Conservation (phyloP, 2,329 filamentous ascomycete genomes). For the Microdochium nivale region DNA sequence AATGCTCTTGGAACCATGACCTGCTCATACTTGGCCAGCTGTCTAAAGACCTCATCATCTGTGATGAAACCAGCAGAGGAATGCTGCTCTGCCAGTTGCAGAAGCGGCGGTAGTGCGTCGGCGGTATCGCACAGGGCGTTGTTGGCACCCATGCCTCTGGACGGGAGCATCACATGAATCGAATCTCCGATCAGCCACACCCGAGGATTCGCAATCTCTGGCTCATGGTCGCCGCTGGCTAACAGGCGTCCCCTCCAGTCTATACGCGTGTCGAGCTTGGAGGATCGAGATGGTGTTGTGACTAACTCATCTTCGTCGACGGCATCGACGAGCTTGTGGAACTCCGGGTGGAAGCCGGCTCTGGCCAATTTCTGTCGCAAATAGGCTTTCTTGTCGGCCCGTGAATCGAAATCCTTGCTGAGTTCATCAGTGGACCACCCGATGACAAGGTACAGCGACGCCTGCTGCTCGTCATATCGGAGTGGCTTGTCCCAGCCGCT, state of each 20-base stretch:
- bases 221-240: not conserved
- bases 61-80: not conserved
- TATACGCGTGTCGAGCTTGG: constrained; percentile 1
- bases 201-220: constrained; percentile 3
- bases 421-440: not conserved
- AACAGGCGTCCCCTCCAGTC: constrained; percentile 1
- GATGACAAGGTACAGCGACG: constrained; percentile 4
- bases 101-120: constrained; percentile 4
- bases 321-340: not conserved
- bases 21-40: constrained; percentile 1
- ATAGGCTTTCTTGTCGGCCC: not conserved
- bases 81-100: constrained; percentile 1
- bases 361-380: not conserved
- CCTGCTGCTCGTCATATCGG: constrained; percentile 5
- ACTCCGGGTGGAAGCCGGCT: not conserved
- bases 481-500: not conserved
- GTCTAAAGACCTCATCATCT: not conserved
- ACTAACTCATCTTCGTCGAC: not conserved
- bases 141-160: constrained; percentile 12
- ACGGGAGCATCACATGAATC: constrained; percentile 9
- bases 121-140: constrained; percentile 10
- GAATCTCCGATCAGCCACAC: constrained; percentile 10
- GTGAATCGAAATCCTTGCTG: not conserved
- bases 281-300: not conserved
- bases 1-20: constrained; percentile 5